phyloP scores from a whole-genome alignment of 2,329 filamentous ascomycete species.

The Sordariomycetes sp. region DNA sequence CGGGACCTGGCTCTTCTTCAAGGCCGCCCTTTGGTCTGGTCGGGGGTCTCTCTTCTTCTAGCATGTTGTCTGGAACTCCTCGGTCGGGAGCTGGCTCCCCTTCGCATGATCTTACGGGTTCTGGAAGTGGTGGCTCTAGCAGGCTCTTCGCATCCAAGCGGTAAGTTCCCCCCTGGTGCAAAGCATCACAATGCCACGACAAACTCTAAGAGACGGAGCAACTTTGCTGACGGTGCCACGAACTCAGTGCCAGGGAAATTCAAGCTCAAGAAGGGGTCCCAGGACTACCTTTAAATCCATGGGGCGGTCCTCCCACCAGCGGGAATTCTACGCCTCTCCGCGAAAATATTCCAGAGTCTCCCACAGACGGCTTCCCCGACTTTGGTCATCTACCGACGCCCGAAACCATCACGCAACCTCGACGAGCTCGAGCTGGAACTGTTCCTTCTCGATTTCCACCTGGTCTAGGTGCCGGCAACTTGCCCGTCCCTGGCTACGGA shows the following conservation, averaged over 20 bases:
- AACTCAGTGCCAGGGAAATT: conserved; percentile 82
- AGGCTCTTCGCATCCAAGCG: conserved; percentile 89
- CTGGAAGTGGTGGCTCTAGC: conserved; percentile 52
- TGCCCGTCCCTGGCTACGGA: conserved; percentile 46
- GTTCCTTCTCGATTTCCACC: conserved; percentile 92
- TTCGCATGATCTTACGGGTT: conserved; percentile 87
- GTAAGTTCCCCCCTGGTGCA: conserved; percentile 41
- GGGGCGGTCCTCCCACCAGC: conserved; percentile 94
- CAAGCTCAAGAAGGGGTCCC: conserved; percentile 88
- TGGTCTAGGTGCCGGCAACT: conserved; percentile 50
- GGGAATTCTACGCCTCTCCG: conserved; percentile 93
- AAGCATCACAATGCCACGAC: too few species aligned
- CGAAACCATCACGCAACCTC: conserved; percentile 55
- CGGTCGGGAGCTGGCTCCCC: conserved; percentile 91
- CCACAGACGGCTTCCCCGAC: conserved; percentile 90
- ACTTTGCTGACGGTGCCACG: neutral
- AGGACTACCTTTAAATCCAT: conserved; percentile 60
- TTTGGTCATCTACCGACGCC: conserved; percentile 65
- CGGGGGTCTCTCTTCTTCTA: conserved; percentile 47
- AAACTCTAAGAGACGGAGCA: too few species aligned
- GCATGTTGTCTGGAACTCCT: conserved; percentile 49
- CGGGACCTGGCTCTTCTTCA: conserved; percentile 39
- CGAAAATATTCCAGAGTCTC: conserved; percentile 95
- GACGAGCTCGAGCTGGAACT: conserved; percentile 84
- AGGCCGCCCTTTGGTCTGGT: conserved; percentile 68